These are phyloP conservation scores for Rachicladosporium sp. DNA, from an alignment of 2,329 filamentous ascomycete genomes.

Conservation along the genomic window DNA sequence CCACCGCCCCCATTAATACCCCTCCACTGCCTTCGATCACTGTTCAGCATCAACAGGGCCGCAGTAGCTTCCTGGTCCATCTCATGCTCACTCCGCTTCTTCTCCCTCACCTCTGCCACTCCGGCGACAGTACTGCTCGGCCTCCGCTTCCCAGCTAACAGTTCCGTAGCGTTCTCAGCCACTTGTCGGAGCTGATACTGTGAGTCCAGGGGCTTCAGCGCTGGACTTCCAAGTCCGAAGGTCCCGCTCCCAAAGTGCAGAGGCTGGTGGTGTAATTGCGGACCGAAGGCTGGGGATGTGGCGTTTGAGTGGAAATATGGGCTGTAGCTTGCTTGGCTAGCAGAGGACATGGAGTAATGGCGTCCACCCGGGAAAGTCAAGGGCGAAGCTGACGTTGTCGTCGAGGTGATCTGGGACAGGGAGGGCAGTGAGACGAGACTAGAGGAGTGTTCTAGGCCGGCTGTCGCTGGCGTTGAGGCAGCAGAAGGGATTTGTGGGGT, in stretches of 20 bases:
- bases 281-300: slow-evolving; percentile 48
- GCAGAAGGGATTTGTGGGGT: slow-evolving; percentile 2
- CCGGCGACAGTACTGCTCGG: too few relatives aligned
- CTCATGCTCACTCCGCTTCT: slow-evolving; percentile 19
- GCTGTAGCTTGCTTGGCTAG: slow-evolving; percentile 21
- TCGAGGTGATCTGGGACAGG: slow-evolving; percentile 24
- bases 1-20: slow-evolving; percentile 4
- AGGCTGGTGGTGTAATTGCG: slow-evolving; percentile 23
- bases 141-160: slow-evolving; percentile 14
- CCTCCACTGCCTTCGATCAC: slow-evolving; percentile 48
- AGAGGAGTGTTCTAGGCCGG: slow-evolving; percentile 12
- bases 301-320: slow-evolving; percentile 34
- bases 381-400: slow-evolving; percentile 22
- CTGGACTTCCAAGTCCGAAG: slow-evolving; percentile 25
- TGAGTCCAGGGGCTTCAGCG: slow-evolving; percentile 45
- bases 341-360: slow-evolving; percentile 28
- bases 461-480: slow-evolving; percentile 22
- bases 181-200: slow-evolving; percentile 14
- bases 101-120: slow-evolving; percentile 5
- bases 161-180: slow-evolving; percentile 15
- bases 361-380: slow-evolving; percentile 15
- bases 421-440: slow-evolving; percentile 27
- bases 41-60: slow-evolving; percentile 77
- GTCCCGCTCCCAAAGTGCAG: slow-evolving; percentile 6
- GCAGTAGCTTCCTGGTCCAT: slow-evolving; percentile 65